Percentiles rank a stretch among this genome's conserved stretches.
Evolutionary conservation across 2,329 filamentous ascomycete species (phyloP).

Genomic region (Neopestalotiopsis rosae): DNA sequence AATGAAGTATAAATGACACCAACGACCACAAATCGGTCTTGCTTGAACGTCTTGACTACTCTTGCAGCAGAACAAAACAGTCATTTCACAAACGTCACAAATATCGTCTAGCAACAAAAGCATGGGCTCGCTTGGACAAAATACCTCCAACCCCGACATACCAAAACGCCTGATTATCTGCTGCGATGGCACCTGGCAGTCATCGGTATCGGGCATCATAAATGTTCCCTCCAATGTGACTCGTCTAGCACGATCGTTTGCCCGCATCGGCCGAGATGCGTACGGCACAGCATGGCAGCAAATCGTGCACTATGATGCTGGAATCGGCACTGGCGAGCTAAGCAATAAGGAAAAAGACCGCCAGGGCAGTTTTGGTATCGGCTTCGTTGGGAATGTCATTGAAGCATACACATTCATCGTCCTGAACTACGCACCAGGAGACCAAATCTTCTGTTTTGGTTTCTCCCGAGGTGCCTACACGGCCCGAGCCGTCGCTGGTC

Average conservation of each 20-base stretch:
- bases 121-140: constrained; percentile 2
- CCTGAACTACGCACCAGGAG: constrained; percentile 42
- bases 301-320: constrained; percentile 25
- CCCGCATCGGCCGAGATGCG: constrained; percentile 39
- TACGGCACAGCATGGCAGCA: constrained; percentile 37
- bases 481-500: constrained; percentile 44
- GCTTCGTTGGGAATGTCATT: constrained; percentile 24
- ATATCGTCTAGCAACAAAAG: background rate
- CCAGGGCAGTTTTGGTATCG: constrained; percentile 20
- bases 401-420: constrained; percentile 45
- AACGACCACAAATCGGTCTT: background rate
- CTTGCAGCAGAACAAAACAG: background rate
- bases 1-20: background rate
- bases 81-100: background rate
- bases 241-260: constrained; percentile 26
- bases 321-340: constrained; percentile 47
- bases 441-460: constrained; percentile 42
- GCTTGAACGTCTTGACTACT: background rate
- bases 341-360: constrained; percentile 33
- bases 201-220: constrained; percentile 25
- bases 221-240: constrained; percentile 31
- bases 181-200: constrained; percentile 29
- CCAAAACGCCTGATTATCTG: constrained; percentile 22
- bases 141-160: background rate
- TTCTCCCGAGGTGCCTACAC: constrained; percentile 48